Percentiles rank a stretch among this genome's conserved stretches.
Conservation (phyloP, 1,139 yeast genomes). For the Eremothecium gossypii region DNA sequence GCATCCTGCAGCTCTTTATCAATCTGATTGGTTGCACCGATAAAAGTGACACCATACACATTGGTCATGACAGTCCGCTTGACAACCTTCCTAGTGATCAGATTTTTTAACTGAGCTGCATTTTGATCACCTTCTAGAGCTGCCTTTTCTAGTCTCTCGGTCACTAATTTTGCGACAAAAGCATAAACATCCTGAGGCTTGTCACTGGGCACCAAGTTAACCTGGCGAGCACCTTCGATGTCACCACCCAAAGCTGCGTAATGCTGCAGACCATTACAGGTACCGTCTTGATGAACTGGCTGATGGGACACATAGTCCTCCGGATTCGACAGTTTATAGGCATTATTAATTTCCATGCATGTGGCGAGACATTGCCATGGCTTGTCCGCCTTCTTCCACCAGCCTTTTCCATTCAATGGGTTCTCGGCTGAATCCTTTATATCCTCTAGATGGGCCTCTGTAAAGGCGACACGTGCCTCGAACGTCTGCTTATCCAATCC, state of each 20-base stretch:
- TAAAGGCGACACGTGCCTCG: conserved; percentile 62
- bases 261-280: conserved; percentile 95
- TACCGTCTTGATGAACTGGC: conserved; percentile 96
- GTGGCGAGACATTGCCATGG: conserved; percentile 95
- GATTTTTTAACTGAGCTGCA: conserved; percentile 38
- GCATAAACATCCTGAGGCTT: conserved; percentile 88
- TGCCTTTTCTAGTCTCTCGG: conserved; percentile 46
- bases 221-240: conserved; percentile 87
- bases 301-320: conserved; percentile 64
- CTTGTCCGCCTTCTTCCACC: conserved; percentile 86
- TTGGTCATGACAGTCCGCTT: conserved; percentile 98
- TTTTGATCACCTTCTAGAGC: conserved; percentile 44
- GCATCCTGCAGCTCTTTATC: conserved; percentile 47
- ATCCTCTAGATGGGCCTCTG: conserved; percentile 57
- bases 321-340: conserved; percentile 65
- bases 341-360: conserved; percentile 70
- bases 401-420: conserved; percentile 52
- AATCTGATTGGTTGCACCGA: conserved; percentile 90
- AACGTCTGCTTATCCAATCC: conserved; percentile 83
- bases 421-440: conserved; percentile 59
- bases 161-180: conserved; percentile 70
- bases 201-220: conserved; percentile 72
- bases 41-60: conserved; percentile 92
- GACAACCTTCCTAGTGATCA: conserved; percentile 76
- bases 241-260: conserved; percentile 98